These are phyloP conservation scores for Arthrobotrys sinensis DNA, from an alignment of 2,329 filamentous ascomycete species.

Conservation along the genomic window DNA sequence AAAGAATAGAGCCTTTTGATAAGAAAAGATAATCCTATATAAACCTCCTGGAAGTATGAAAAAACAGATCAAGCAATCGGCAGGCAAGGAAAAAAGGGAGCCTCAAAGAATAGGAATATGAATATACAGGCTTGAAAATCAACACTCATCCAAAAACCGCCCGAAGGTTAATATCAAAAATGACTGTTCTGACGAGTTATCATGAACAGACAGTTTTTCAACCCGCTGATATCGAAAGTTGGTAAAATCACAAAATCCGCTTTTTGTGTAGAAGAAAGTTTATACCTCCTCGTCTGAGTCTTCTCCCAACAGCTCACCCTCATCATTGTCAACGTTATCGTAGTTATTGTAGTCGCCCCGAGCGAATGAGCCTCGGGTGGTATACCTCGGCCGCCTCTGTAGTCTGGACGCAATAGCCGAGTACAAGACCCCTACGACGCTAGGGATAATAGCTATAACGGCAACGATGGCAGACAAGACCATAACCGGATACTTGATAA, in stretches of 20 bases:
- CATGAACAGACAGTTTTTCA: conserved; percentile 8
- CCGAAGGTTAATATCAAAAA: conserved; percentile 4
- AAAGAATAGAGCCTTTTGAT: conserved; percentile 16
- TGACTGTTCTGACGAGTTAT: neutral
- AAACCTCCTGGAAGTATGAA: conserved; percentile 28
- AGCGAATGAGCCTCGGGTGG: conserved; percentile 89
- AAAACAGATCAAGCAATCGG: conserved; percentile 19
- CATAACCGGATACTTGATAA: conserved; percentile 86
- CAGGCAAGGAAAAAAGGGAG: conserved; percentile 5
- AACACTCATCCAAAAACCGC: conserved; percentile 39
- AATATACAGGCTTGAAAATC: conserved; percentile 55
- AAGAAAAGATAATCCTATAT: conserved; percentile 22
- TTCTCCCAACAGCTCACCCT: conserved; percentile 92
- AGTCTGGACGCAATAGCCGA: conserved; percentile 77
- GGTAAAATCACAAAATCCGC: conserved; percentile 25
- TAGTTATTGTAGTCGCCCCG: conserved; percentile 91
- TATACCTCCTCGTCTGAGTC: conserved; percentile 91
- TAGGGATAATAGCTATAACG: conserved; percentile 76
- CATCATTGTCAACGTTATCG: conserved; percentile 88
- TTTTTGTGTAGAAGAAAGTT: conserved; percentile 54
- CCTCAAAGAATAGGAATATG: conserved; percentile 29
- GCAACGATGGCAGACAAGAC: conserved; percentile 77
- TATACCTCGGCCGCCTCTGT: conserved; percentile 80
- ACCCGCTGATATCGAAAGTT: conserved; percentile 9
- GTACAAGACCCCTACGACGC: conserved; percentile 77